Conservation (phyloP, 495 filamentous ascomycete species). For the Pseudoneurospora amorphoporcata region DNA sequence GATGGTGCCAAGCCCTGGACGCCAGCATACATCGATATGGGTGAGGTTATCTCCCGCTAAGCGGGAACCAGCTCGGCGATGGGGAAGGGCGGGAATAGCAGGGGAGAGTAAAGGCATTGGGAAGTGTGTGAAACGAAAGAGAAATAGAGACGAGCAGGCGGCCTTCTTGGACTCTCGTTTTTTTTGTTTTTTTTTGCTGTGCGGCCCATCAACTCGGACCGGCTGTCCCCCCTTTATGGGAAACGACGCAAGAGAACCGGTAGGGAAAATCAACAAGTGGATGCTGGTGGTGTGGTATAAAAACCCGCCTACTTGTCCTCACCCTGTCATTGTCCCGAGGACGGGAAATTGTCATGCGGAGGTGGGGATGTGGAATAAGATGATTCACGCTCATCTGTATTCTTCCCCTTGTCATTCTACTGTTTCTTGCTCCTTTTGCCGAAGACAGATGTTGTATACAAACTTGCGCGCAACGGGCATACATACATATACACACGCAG, state of each 20-base stretch:
- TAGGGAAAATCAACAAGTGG: not conserved
- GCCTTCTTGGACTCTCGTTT: not conserved
- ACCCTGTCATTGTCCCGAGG: not conserved
- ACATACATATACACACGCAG: not conserved
- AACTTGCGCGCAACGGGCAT: not conserved
- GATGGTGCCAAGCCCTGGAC: conserved; percentile 57
- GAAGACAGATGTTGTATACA: not conserved
- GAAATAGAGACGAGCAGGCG: not conserved
- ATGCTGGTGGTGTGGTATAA: not conserved
- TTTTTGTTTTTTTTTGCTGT: not conserved
- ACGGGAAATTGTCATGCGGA: not conserved
- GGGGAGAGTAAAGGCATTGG: not conserved
- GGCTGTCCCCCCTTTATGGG: not conserved
- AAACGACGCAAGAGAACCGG: not conserved
- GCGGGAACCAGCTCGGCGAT: not conserved
- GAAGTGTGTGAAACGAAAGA: not conserved
- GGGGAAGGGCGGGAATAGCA: not conserved
- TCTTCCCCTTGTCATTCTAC: not conserved
- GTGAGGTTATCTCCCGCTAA: conserved; percentile 63
- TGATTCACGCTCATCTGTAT: not conserved
- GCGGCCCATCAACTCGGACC: not conserved
- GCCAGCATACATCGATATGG: conserved; percentile 72
- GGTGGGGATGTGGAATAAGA: not conserved
- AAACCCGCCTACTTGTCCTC: not conserved
- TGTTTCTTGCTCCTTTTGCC: not conserved